Conservation (phyloP, 805 yeast genomes). For the Saturnispora dispora region DNA sequence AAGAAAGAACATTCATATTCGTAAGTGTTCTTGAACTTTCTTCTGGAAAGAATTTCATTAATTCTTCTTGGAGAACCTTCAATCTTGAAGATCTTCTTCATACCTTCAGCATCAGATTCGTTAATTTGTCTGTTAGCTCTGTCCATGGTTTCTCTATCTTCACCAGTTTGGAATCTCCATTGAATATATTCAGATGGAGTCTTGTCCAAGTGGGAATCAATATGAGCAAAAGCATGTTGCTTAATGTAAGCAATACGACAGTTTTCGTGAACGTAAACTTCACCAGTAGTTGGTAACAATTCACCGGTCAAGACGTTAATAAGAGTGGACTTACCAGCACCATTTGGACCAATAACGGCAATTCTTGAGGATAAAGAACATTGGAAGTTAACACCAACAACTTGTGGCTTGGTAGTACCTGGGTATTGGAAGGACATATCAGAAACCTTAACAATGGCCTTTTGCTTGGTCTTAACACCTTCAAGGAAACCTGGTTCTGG, state of each 20-base stretch:
- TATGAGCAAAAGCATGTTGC: constrained; percentile 99
- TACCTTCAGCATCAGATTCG: constrained; percentile 93
- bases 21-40: constrained; percentile 99
- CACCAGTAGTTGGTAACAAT: constrained; percentile 96
- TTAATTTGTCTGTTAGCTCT: constrained; percentile 98
- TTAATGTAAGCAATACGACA: constrained; percentile 99
- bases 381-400: constrained; percentile 88
- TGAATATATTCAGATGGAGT: constrained; percentile 99
- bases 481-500: constrained; percentile 99
- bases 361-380: constrained; percentile 98
- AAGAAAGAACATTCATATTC: constrained; percentile 98
- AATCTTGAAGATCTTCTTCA: constrained; percentile 99
- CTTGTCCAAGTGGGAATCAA: constrained; percentile 96
- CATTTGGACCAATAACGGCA: constrained; percentile 99
- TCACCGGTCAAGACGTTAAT: constrained; percentile 99
- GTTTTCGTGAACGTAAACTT: constrained; percentile 98
- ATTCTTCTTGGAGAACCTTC: constrained; percentile 99
- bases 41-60: constrained; percentile 86
- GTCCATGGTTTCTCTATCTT: constrained; percentile 99
- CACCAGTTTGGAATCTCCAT: constrained; percentile 99
- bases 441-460: constrained; percentile 97
- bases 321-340: constrained; percentile 99
- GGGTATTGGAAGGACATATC: constrained; percentile 99
- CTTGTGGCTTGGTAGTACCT: constrained; percentile 96
- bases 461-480: constrained; percentile 99